Conservation (phyloP, 2,329 filamentous ascomycete species). For the Furcasterigmium furcatum region DNA sequence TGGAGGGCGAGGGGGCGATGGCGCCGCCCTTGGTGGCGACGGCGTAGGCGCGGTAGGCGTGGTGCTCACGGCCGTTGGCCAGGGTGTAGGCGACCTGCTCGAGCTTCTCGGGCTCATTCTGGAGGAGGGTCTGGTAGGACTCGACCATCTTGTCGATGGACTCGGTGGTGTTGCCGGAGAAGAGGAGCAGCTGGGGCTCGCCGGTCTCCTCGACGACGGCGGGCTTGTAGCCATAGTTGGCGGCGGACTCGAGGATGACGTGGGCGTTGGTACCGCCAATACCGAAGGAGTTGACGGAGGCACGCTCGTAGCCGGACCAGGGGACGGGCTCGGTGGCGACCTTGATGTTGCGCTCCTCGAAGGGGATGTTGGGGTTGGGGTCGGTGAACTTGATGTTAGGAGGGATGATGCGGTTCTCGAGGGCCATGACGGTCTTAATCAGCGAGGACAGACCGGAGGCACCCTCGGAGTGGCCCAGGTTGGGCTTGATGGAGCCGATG, state of each 20-base stretch:
- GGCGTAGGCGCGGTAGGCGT: slow-evolving; percentile 19
- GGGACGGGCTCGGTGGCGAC: slow-evolving; percentile 18
- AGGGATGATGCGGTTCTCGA: slow-evolving; percentile 9
- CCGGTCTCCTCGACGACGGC: not conserved
- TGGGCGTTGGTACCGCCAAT: slow-evolving; percentile 21
- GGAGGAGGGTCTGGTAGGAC: slow-evolving; percentile 15
- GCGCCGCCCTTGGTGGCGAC: slow-evolving; percentile 8
- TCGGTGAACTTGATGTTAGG: slow-evolving; percentile 12
- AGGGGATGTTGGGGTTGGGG: slow-evolving; percentile 12
- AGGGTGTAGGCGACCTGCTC: slow-evolving; percentile 25
- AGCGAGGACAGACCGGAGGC: slow-evolving; percentile 24
- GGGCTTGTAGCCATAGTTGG: not conserved
- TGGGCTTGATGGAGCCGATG: slow-evolving; percentile 31
- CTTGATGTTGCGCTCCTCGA: slow-evolving; percentile 13
- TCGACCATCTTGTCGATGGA: slow-evolving; percentile 16
- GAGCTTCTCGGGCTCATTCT: slow-evolving; percentile 9
- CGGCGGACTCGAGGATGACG: slow-evolving; percentile 13
- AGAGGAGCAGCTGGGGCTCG: slow-evolving; percentile 3
- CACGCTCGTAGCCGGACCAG: slow-evolving; percentile 22
- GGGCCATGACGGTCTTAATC: slow-evolving; percentile 26
- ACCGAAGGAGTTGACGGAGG: slow-evolving; percentile 30
- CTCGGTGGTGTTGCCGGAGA: slow-evolving; percentile 15
- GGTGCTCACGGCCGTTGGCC: slow-evolving; percentile 20
- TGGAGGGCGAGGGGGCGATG: slow-evolving; percentile 10
- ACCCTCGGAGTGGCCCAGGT: slow-evolving; percentile 32